These are phyloP conservation scores for Polytolypa hystricis DNA, from an alignment of 2,329 filamentous ascomycete species.

Conservation along the genomic window DNA sequence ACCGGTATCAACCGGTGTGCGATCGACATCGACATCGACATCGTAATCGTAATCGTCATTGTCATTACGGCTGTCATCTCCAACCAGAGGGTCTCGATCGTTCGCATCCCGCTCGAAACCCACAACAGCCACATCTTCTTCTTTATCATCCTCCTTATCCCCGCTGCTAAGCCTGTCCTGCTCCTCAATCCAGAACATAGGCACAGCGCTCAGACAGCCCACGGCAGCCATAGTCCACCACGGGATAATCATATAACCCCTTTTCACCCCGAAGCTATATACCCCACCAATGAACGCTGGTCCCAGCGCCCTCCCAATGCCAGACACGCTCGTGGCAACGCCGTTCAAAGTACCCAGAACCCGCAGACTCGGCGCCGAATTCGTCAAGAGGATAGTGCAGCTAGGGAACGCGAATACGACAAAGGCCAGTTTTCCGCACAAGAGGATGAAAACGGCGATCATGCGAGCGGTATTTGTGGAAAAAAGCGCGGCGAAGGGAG, in stretches of 20 bases:
- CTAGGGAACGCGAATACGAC: slow-evolving; percentile 84
- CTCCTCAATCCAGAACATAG: slow-evolving; percentile 63
- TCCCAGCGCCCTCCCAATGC: slow-evolving; percentile 66
- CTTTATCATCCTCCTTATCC: slow-evolving; percentile 21
- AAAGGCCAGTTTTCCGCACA: slow-evolving; percentile 62
- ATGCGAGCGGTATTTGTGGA: slow-evolving; percentile 43
- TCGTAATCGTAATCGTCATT: background rate
- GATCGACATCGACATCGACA: background rate
- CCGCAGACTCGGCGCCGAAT: slow-evolving; percentile 62
- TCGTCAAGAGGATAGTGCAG: slow-evolving; percentile 80
- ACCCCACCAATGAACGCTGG: slow-evolving; percentile 61
- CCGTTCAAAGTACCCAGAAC: slow-evolving; percentile 86
- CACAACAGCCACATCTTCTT: slow-evolving; percentile 9
- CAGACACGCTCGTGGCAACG: slow-evolving; percentile 71
- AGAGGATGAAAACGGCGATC: slow-evolving; percentile 50
- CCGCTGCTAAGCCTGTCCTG: slow-evolving; percentile 51
- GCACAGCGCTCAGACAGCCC: slow-evolving; percentile 54
- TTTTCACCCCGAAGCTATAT: slow-evolving; percentile 65
- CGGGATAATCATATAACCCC: slow-evolving; percentile 64
- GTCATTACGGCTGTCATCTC: background rate
- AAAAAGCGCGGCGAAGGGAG: slow-evolving; percentile 65
- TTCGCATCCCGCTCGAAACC: background rate
- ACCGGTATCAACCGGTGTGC: background rate
- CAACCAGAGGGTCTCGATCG: too few species aligned
- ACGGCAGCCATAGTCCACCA: slow-evolving; percentile 68